These are phyloP conservation scores for Rhodamnia argentea DNA, from an alignment of 345 rosid genomes.

Conservation along the genomic window DNA sequence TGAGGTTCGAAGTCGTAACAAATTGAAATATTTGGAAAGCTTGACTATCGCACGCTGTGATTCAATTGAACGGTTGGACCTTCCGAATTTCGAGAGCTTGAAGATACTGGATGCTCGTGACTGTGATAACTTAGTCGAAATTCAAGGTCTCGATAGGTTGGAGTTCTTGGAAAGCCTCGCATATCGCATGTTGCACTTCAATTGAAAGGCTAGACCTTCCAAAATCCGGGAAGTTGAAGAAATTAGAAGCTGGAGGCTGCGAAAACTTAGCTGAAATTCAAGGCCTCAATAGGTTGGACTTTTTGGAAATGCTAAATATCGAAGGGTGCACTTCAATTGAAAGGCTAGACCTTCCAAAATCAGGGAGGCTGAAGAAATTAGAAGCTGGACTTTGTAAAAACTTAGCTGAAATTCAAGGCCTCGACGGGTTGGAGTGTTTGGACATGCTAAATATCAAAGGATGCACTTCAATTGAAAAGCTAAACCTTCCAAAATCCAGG, in stretches of 20 bases:
- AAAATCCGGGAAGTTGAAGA: rapidly evolving
- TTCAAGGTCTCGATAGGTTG: not conserved
- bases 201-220: not conserved
- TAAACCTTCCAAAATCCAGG: too few species aligned
- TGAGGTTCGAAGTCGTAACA: too few species aligned
- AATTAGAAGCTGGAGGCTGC: not conserved
- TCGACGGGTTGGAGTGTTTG: too few species aligned
- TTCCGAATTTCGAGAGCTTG: rapidly evolving
- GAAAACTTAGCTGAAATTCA: not conserved
- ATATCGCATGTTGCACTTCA: not conserved
- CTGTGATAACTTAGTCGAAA: too few species aligned
- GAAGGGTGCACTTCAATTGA: not conserved
- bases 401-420: too few species aligned
- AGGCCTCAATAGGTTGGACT: not conserved
- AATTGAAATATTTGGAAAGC: too few species aligned
- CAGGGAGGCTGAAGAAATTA: too few species aligned
- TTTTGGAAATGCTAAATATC: rapidly evolving
- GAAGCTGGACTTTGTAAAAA: too few species aligned
- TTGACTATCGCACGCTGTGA: too few species aligned
- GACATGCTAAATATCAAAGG: too few species aligned
- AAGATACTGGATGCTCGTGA: rapidly evolving
- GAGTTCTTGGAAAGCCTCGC: not conserved
- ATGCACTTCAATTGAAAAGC: too few species aligned
- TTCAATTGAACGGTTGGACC: too few species aligned
- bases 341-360: not conserved